Percentiles rank a stretch among this genome's conserved stretches.
Evolutionary conservation across 2,329 filamentous ascomycete genomes (phyloP).

Genomic region (Diaporthe australafricana): DNA sequence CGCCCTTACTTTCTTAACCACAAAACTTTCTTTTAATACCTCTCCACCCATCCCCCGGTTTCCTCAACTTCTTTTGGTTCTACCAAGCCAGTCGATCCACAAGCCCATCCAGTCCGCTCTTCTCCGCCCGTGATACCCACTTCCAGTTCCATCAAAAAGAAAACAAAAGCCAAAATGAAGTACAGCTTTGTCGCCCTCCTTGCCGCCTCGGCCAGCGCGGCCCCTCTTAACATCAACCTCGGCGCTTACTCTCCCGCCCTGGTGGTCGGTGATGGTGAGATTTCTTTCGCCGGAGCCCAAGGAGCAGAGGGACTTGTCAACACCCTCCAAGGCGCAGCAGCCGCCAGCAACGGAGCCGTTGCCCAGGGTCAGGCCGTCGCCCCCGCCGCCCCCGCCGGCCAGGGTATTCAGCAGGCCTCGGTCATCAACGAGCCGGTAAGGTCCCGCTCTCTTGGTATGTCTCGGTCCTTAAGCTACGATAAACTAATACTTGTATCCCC

Average conservation of each 20-base stretch:
- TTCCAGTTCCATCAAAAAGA: neutral
- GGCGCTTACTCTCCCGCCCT: conserved; percentile 62
- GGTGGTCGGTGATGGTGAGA: conserved; percentile 66
- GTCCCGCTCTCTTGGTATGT: conserved; percentile 14
- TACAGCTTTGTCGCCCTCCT: conserved; percentile 32
- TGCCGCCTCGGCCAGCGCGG: conserved; percentile 46
- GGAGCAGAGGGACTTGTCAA: conserved; percentile 54
- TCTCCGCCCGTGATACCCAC: neutral
- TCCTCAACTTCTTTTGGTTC: neutral
- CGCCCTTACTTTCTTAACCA: neutral
- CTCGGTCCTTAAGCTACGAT: neutral
- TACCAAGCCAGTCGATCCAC: conserved; percentile 19
- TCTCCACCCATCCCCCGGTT: neutral
- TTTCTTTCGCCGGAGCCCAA: conserved; percentile 57
- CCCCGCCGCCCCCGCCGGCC: conserved; percentile 9
- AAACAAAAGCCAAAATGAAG: conserved; percentile 31
- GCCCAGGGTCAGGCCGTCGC: conserved; percentile 33
- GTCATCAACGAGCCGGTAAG: conserved; percentile 36
- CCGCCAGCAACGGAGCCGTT: conserved; percentile 51
- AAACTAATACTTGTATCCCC: neutral
- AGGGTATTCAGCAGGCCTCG: conserved; percentile 21
- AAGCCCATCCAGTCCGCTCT: neutral
- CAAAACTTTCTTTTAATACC: neutral
- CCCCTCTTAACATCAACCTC: conserved; percentile 64
- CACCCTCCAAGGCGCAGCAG: conserved; percentile 55